These are phyloP conservation scores for Haematococcus lacustris DNA, from an alignment of 139 green algal species.

Conservation along the genomic window DNA sequence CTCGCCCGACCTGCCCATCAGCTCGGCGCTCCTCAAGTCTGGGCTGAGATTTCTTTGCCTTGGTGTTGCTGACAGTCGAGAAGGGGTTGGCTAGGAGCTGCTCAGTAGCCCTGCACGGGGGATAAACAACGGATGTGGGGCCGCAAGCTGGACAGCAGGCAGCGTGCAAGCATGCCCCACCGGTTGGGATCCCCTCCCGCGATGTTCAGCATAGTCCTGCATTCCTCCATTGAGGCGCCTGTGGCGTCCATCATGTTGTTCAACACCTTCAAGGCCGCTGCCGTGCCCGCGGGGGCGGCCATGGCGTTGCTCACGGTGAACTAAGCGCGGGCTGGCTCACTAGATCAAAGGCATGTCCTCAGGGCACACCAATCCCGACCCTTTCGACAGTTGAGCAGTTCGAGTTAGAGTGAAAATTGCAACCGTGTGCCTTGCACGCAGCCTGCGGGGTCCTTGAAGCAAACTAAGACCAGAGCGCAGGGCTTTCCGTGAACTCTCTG, in stretches of 20 bases:
- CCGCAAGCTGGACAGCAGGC: neutral
- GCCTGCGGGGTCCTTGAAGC: too few relatives aligned
- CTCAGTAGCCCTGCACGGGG: slow-evolving; percentile 5
- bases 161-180: neutral
- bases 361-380: too few relatives aligned
- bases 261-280: neutral
- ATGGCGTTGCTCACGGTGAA: too few relatives aligned
- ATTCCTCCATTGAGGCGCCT: slow-evolving; percentile 5
- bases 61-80: neutral
- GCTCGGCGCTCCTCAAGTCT: slow-evolving; percentile 6
- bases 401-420: too few relatives aligned
- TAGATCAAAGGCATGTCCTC: too few relatives aligned
- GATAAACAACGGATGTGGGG: neutral
- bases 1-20: neutral
- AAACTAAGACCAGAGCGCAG: too few relatives aligned
- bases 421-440: too few relatives aligned
- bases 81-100: slow-evolving; percentile 8
- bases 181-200: slow-evolving; percentile 8
- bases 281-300: too few relatives aligned
- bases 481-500: too few relatives aligned
- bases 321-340: too few relatives aligned
- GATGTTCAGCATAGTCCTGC: neutral
- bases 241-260: slow-evolving; percentile 11
- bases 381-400: too few relatives aligned
- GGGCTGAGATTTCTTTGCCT: slow-evolving; percentile 3